Conservation (phyloP, 164 flowering plant genomes). For the Piper longum region DNA sequence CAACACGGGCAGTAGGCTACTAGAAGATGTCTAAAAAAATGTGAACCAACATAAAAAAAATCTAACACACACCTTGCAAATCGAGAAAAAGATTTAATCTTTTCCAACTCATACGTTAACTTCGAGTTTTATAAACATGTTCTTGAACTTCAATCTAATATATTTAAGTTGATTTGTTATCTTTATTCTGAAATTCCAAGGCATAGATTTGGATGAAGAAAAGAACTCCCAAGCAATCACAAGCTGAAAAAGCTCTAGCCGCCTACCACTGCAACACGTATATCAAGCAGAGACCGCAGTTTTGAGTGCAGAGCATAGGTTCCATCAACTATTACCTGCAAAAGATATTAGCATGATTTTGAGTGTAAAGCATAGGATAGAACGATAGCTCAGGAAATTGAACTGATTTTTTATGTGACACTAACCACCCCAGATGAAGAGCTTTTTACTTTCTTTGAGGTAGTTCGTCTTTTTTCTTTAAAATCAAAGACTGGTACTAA, state of each 20-base stretch:
- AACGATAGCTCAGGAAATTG: neutral
- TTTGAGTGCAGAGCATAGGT: constrained; percentile 90
- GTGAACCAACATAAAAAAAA: too few relatives aligned
- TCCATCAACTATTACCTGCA: constrained; percentile 93
- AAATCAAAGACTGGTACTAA: constrained; percentile 72
- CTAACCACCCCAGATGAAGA: constrained; percentile 83
- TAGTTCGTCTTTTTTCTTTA: constrained; percentile 67
- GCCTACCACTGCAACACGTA: constrained; percentile 95
- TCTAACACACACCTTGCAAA: neutral
- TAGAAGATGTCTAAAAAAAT: neutral
- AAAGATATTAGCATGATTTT: neutral
- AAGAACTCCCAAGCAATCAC: too few relatives aligned
- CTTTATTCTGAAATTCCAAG: too few relatives aligned
- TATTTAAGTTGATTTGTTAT: neutral
- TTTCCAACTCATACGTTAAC: too few relatives aligned
- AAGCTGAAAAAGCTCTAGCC: constrained; percentile 1
- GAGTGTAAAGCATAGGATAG: neutral
- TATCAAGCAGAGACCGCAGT: constrained; percentile 84
- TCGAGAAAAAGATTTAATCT: too few relatives aligned
- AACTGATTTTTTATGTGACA: neutral
- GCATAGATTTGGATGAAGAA: neutral
- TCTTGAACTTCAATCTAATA: neutral
- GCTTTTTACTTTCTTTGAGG: constrained; percentile 50
- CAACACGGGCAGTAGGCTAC: neutral
- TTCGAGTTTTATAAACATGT: too few relatives aligned